Evolutionary conservation across 306 rosid genomes (phyloP).

Genomic region (Prunus mongolica): DNA sequence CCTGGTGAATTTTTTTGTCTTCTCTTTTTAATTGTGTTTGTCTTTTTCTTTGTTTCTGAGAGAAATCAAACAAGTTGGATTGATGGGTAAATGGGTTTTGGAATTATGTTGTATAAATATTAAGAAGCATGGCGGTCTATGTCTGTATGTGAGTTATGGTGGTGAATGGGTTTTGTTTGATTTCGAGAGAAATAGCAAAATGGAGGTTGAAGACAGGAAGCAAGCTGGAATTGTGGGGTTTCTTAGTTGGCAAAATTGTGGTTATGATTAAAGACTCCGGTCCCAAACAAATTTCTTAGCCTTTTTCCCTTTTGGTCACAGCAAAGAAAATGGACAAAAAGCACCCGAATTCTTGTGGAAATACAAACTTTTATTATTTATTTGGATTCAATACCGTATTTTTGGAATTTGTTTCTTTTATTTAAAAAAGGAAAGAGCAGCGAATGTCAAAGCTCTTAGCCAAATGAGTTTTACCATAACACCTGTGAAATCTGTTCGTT

Average conservation of each 20-base stretch:
- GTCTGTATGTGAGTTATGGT: neutral
- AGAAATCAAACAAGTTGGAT: neutral
- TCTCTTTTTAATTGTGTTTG: neutral
- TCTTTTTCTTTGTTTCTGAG: neutral
- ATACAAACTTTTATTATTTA: too few relatives aligned
- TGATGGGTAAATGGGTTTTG: constrained; percentile 1
- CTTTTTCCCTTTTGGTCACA: neutral
- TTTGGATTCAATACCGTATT: neutral
- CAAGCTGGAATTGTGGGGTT: constrained; percentile 28
- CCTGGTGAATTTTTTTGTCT: neutral
- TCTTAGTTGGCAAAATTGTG: constrained; percentile 6
- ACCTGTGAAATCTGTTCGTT: neutral
- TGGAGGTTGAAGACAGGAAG: constrained; percentile 19
- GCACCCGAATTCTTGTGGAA: too few relatives aligned
- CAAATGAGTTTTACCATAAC: neutral
- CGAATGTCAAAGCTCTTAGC: neutral
- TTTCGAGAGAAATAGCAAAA: constrained; percentile 23
- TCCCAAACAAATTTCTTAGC: constrained; percentile 1
- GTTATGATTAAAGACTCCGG: neutral
- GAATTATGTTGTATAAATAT: neutral
- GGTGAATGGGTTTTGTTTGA: constrained; percentile 9
- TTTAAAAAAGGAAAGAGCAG: neutral
- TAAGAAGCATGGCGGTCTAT: neutral
- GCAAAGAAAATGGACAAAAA: neutral
- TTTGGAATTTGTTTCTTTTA: neutral